Conservation (phyloP, 805 yeast species). For the Kodamaea leandrae region DNA sequence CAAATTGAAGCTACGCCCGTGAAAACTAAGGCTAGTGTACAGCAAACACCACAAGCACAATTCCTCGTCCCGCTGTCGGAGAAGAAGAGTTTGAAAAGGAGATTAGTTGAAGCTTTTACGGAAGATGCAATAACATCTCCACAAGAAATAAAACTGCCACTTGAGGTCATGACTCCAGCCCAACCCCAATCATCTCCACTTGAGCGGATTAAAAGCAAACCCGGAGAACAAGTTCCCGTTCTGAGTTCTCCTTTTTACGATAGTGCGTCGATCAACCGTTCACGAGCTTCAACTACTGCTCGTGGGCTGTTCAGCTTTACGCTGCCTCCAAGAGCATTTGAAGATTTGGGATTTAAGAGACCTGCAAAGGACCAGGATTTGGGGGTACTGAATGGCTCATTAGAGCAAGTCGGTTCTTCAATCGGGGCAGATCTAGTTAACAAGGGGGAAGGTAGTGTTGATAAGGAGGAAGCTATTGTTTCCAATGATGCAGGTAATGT, state of each 20-base stretch:
- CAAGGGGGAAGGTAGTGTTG: too few relatives aligned
- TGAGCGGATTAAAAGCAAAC: conserved; percentile 15
- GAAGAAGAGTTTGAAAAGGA: conserved; percentile 3
- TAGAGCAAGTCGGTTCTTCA: too few relatives aligned
- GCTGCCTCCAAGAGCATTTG: too few relatives aligned
- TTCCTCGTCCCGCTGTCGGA: neutral
- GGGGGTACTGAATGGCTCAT: too few relatives aligned
- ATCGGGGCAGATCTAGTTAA: too few relatives aligned
- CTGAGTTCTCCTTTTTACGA: conserved; percentile 37
- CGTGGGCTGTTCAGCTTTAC: too few relatives aligned
- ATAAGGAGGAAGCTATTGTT: too few relatives aligned
- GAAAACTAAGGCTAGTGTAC: neutral
- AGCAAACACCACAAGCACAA: conserved; percentile 1
- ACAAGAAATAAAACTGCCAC: conserved; percentile 3
- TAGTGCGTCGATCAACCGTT: conserved; percentile 16
- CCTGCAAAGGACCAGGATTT: too few relatives aligned
- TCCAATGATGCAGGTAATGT: too few relatives aligned
- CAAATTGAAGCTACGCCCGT: conserved; percentile 7
- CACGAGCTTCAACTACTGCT: too few relatives aligned
- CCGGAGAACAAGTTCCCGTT: conserved; percentile 37
- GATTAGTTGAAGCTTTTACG: conserved; percentile 4
- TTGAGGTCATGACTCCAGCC: neutral
- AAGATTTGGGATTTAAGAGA: too few relatives aligned
- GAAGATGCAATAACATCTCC: conserved; percentile 6
- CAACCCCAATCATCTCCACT: neutral